phyloP scores from a whole-genome alignment of 768 basidiomycete species.

The Russula foetens region DNA sequence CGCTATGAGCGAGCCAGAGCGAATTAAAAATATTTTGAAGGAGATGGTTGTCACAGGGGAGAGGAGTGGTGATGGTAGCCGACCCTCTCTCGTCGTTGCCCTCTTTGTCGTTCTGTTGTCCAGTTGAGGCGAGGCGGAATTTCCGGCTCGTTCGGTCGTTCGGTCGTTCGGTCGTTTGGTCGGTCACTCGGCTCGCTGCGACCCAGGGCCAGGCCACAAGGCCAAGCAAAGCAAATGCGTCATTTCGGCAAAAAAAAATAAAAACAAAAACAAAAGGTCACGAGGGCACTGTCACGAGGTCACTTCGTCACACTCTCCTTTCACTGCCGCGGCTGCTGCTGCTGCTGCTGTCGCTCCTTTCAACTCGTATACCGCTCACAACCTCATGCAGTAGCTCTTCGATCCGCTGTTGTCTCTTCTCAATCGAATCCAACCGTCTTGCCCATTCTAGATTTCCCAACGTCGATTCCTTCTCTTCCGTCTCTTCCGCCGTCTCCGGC shows the following conservation, averaged over 20 bases:
- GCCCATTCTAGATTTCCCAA: slow-evolving; percentile 27
- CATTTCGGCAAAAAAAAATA: not conserved
- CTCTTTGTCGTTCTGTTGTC: not conserved
- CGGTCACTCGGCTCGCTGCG: not conserved
- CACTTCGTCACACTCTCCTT: not conserved
- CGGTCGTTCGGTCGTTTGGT: slow-evolving; percentile 2
- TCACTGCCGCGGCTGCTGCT: too few relatives aligned
- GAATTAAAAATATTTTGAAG: not conserved
- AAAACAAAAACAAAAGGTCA: not conserved
- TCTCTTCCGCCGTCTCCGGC: slow-evolving; percentile 20
- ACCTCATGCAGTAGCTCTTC: slow-evolving; percentile 34
- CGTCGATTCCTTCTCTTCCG: slow-evolving; percentile 25
- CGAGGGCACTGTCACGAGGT: not conserved
- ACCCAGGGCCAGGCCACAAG: too few relatives aligned
- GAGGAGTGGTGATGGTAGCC: not conserved
- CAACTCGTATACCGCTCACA: not conserved
- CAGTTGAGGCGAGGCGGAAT: slow-evolving; percentile 4
- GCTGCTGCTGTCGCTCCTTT: not conserved
- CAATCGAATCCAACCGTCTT: slow-evolving; percentile 34
- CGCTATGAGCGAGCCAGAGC: slow-evolving; percentile 6
- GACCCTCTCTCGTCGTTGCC: not conserved
- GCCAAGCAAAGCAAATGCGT: too few relatives aligned
- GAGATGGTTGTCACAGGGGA: not conserved
- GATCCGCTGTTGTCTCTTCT: slow-evolving; percentile 40
- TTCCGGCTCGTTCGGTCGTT: not conserved